Evolutionary conservation across 305 asterid species (phyloP).

Genomic region (Fraxinus paxiana): DNA sequence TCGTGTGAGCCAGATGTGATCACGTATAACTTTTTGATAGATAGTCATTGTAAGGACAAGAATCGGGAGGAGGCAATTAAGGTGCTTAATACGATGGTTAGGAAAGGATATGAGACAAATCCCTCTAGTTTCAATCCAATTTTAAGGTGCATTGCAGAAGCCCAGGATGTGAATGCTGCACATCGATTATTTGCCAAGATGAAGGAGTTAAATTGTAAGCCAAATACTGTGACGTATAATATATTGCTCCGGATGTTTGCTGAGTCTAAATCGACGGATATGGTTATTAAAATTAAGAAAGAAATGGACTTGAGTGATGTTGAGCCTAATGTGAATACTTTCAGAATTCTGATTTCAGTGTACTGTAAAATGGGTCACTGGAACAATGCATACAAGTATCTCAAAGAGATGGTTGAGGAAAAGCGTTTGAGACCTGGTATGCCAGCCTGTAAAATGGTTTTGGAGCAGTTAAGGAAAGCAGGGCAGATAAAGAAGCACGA

Average conservation of each 20-base stretch:
- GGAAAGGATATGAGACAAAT: constrained; percentile 61
- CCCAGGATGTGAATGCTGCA: constrained; percentile 73
- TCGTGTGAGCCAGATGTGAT: constrained; percentile 66
- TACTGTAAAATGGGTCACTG: constrained; percentile 87
- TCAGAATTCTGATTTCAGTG: constrained; percentile 61
- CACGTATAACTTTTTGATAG: constrained; percentile 75
- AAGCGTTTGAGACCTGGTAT: constrained; percentile 65
- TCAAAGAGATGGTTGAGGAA: constrained; percentile 81
- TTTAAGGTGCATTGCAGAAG: constrained; percentile 62
- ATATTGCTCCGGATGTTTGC: constrained; percentile 83
- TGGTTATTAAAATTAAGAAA: constrained; percentile 81
- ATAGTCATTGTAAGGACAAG: constrained; percentile 37
- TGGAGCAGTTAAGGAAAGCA: constrained; percentile 44
- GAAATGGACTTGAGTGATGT: constrained; percentile 71
- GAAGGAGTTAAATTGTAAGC: constrained; percentile 63
- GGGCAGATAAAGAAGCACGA: constrained; percentile 92
- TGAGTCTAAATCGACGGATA: constrained; percentile 67
- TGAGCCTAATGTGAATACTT: constrained; percentile 77
- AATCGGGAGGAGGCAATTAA: not conserved
- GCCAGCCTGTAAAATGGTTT: constrained; percentile 44
- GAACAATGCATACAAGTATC: constrained; percentile 74
- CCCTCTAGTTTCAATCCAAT: constrained; percentile 69
- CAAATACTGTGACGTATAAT: constrained; percentile 70
- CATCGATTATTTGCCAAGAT: constrained; percentile 61
- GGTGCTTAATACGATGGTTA: constrained; percentile 39